These are phyloP conservation scores for Diacronema lutheri DNA, from an alignment of 78 protist genomes.

Conservation along the genomic window DNA sequence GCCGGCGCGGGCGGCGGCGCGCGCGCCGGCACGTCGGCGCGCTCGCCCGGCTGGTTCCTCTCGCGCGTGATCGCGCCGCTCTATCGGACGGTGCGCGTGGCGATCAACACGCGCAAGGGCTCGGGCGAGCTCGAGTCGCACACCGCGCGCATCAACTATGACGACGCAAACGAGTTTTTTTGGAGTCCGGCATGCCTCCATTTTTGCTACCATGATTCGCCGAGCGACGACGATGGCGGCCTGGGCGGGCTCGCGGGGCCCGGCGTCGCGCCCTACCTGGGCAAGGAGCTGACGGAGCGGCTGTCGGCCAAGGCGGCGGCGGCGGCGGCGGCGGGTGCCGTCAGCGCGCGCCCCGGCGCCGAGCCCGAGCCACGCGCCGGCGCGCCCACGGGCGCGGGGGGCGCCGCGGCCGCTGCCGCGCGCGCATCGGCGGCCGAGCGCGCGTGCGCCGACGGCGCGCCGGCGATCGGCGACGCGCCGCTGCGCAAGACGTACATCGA, in stretches of 20 bases:
- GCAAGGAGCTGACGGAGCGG: too few relatives aligned
- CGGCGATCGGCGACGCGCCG: too few relatives aligned
- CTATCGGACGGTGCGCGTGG: background rate
- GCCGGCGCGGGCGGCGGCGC: background rate
- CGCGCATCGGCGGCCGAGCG: background rate
- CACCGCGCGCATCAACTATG: conserved; percentile 14
- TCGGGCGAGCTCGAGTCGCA: background rate
- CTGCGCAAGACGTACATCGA: background rate
- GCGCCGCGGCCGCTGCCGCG: too few relatives aligned
- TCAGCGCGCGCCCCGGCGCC: too few relatives aligned
- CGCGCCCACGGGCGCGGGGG: background rate
- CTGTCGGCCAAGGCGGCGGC: too few relatives aligned
- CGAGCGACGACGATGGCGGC: background rate
- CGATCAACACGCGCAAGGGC: background rate
- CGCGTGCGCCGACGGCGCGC: background rate
- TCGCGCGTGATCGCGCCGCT: conserved; percentile 23
- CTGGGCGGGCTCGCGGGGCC: background rate
- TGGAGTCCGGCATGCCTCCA: conserved; percentile 8
- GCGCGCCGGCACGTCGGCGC: too few relatives aligned
- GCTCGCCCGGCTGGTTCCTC: conserved; percentile 11
- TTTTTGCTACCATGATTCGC: background rate
- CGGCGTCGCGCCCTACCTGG: too few relatives aligned
- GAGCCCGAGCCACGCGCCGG: background rate
- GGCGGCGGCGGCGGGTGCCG: too few relatives aligned
- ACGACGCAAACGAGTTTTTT: conserved; percentile 45